Conservation (phyloP, 2,329 filamentous ascomycete species). For the Sporothrix brasiliensis region DNA sequence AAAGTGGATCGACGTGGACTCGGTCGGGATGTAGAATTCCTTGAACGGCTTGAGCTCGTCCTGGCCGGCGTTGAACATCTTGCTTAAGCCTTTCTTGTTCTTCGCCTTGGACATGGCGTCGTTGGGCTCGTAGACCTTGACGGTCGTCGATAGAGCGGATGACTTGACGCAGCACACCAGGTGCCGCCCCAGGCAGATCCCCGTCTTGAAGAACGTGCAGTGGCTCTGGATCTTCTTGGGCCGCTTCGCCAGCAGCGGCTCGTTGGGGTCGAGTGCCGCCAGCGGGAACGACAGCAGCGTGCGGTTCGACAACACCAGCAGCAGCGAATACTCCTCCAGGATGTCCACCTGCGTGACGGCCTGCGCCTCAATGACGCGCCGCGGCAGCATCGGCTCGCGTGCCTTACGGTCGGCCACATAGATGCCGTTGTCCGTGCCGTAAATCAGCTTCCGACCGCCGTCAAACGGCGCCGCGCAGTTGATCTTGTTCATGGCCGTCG, state of each 20-base stretch:
- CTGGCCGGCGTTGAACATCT: conserved; percentile 91
- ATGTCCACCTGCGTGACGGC: conserved; percentile 95
- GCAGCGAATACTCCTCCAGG: conserved; percentile 88
- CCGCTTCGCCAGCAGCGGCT: conserved; percentile 77
- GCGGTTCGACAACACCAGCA: conserved; percentile 91
- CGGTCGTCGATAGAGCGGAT: conserved; percentile 87
- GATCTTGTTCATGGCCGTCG: conserved; percentile 73
- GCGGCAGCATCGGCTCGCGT: conserved; percentile 76
- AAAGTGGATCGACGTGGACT: conserved; percentile 98
- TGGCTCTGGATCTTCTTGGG: conserved; percentile 96
- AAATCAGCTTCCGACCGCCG: conserved; percentile 90
- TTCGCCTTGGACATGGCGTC: conserved; percentile 91
- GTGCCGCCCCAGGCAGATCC: conserved; percentile 90
- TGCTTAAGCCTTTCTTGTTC: conserved; percentile 92
- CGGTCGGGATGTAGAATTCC: conserved; percentile 98
- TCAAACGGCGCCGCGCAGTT: conserved; percentile 95
- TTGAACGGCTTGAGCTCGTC: conserved; percentile 97
- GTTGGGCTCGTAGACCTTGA: conserved; percentile 99
- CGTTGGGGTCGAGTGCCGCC: conserved; percentile 81
- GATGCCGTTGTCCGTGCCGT: conserved; percentile 91
- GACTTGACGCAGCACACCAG: conserved; percentile 97
- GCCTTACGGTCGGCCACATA: conserved; percentile 89
- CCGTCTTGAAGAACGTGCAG: conserved; percentile 97
- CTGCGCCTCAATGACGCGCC: conserved; percentile 80
- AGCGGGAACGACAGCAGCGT: conserved; percentile 87